Base-by-base conservation (phyloP, 179 eudicot genomes). In the Gypsophila paniculata region DNA sequence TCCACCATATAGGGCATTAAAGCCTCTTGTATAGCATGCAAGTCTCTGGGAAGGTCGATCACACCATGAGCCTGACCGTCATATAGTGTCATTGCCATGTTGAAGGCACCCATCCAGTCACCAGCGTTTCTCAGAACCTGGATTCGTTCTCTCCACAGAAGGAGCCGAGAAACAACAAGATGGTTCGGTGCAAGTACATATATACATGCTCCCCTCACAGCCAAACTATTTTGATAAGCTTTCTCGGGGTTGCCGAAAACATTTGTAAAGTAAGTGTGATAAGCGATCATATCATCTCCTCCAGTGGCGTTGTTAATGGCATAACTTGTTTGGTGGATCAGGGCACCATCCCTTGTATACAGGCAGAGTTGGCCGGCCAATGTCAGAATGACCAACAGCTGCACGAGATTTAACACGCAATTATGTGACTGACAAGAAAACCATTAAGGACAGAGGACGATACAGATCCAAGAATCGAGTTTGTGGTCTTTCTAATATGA, bases 101-200 rank as follows among this genome's bases (percentile, higher is more conserved):
- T 89, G 72, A 93, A 82, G 65, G 98, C 96, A 71, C 98, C 94
- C 93, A 89, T 93, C 98, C 98, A 91, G 70, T 93, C 98, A 74
- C 98, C 97, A 73, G 97, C 96, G 76, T 86, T 88, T 42, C 86
- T 84, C 80, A 93, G 73, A 74, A 91, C 97, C 78, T 91, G 91
- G 79, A 91, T 86, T 11, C 98, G 81, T 76, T 93, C 98, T 77
- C 86, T 88, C 98, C 98, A 93, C 52, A 92, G 84, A 68, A 93
- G 94, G 80, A 93, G 89, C 44, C 98, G 96, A 59, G 89, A 88
- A 77, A 91, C 78, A 70, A 85, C 77, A 74, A 91, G 90, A 83
- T 86, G 96, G 67, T 57, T 77, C 9, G 97, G 88, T 48, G 96
- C 88, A 61, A 93, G 93, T 70, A 93, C 75, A 76, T 93, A 93